phyloP scores from a whole-genome alignment of 2,329 filamentous ascomycete genomes.

The Triangularia verruculosa region DNA sequence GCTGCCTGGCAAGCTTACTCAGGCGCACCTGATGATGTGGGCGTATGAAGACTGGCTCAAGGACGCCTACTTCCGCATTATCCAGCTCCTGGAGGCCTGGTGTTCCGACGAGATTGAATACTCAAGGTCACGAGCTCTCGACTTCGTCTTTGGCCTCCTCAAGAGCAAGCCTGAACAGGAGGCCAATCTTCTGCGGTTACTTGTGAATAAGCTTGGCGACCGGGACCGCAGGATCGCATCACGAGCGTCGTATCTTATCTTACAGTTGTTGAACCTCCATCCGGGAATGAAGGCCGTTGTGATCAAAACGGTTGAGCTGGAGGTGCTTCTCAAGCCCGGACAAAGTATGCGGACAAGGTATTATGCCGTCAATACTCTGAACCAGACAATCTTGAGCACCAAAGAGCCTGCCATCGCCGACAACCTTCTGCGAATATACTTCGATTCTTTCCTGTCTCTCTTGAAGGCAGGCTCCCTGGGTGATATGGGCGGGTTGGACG shows the following conservation, averaged over 20 bases:
- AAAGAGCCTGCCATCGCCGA: slow-evolving; percentile 81
- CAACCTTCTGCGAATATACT: slow-evolving; percentile 85
- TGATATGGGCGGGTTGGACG: slow-evolving; percentile 40
- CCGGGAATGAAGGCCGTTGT: slow-evolving; percentile 92
- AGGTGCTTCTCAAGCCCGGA: slow-evolving; percentile 80
- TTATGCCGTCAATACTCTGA: slow-evolving; percentile 93
- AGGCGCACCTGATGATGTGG: slow-evolving; percentile 81
- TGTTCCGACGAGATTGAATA: slow-evolving; percentile 95
- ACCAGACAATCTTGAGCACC: slow-evolving; percentile 87
- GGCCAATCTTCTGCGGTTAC: slow-evolving; percentile 81
- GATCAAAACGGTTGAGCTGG: slow-evolving; percentile 79
- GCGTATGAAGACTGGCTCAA: slow-evolving; percentile 95
- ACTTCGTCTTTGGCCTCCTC: slow-evolving; percentile 85
- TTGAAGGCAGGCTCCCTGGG: slow-evolving; percentile 60
- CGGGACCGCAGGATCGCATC: slow-evolving; percentile 94
- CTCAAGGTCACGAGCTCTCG: slow-evolving; percentile 80
- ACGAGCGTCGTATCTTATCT: slow-evolving; percentile 84
- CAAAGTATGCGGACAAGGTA: slow-evolving; percentile 90
- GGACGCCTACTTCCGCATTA: slow-evolving; percentile 84
- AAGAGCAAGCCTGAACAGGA: slow-evolving; percentile 98
- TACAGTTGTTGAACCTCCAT: slow-evolving; percentile 85
- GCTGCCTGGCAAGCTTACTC: slow-evolving; percentile 70
- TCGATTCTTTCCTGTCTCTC: slow-evolving; percentile 78
- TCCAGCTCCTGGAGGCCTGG: slow-evolving; percentile 89
- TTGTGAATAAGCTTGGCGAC: slow-evolving; percentile 97